phyloP scores from a whole-genome alignment of 1,284 basidiomycete species.

The Trichosporon sp. region DNA sequence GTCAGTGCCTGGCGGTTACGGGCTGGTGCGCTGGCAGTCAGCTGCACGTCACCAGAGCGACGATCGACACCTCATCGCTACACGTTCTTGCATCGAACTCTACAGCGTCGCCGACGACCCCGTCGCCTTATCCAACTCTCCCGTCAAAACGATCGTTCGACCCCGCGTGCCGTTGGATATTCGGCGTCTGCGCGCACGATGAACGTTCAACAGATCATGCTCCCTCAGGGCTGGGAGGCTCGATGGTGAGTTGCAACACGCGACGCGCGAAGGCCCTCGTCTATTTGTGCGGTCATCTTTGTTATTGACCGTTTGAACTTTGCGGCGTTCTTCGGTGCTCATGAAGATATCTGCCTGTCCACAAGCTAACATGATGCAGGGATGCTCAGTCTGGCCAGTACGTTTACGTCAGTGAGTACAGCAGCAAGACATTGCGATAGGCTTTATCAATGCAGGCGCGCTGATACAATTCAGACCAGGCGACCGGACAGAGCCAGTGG shows the following conservation, averaged over 20 bases:
- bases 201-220: conserved; percentile 33
- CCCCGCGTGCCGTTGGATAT: neutral
- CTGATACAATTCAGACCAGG: conserved; percentile 35
- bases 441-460: neutral
- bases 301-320: neutral
- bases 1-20: neutral
- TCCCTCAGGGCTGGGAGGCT: conserved; percentile 82
- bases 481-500: conserved; percentile 60
- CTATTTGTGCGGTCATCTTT: neutral
- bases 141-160: conserved; percentile 1
- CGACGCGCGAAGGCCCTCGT: conserved; percentile 58
- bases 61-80: conserved; percentile 3
- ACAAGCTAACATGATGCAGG: conserved; percentile 52
- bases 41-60: neutral
- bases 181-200: conserved; percentile 12
- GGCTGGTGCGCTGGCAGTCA: neutral
- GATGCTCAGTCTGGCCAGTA: conserved; percentile 72
- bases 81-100: neutral
- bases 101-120: neutral
- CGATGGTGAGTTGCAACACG: conserved; percentile 61
- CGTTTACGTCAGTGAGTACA: conserved; percentile 66
- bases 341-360: neutral
- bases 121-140: neutral
- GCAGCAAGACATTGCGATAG: neutral
- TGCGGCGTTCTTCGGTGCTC: neutral